phyloP scores from a whole-genome alignment of 2,329 filamentous ascomycete genomes.

The Penicillium oxalicum region DNA sequence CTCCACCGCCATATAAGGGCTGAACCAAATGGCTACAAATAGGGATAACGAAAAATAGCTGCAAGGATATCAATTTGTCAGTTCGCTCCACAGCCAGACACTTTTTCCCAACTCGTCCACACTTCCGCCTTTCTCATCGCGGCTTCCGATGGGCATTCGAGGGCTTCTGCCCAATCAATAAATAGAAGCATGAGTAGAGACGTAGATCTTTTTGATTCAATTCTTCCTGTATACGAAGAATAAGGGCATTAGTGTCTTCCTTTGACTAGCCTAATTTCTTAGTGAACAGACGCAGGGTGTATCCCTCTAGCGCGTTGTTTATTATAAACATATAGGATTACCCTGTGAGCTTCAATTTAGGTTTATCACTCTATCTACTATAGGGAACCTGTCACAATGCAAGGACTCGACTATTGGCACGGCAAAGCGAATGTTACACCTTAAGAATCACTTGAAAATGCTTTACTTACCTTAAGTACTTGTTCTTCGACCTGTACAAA shows the following conservation, averaged over 20 bases:
- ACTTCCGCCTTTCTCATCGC: too few relatives aligned
- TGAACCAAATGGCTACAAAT: too few relatives aligned
- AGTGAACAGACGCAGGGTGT: background rate
- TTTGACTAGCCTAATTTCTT: background rate
- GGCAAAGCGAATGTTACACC: too few relatives aligned
- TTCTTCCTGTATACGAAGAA: background rate
- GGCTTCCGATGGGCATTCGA: background rate
- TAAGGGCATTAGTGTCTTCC: background rate
- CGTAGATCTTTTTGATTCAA: background rate
- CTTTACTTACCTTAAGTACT: background rate
- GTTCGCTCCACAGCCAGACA: too few relatives aligned
- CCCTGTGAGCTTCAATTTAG: background rate
- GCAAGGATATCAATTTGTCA: too few relatives aligned
- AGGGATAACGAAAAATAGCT: too few relatives aligned
- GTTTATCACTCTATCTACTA: background rate
- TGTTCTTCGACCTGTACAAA: background rate
- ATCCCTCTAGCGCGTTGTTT: background rate
- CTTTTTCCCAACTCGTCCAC: too few relatives aligned
- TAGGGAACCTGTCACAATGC: too few relatives aligned
- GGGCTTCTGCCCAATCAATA: background rate
- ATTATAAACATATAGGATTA: background rate
- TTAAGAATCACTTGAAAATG: background rate
- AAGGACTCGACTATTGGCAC: too few relatives aligned
- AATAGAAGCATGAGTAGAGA: background rate
- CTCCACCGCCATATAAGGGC: too few relatives aligned